Evolutionary conservation across 768 basidiomycete species (phyloP).

Genomic region (Podaxis mareebaensis): DNA sequence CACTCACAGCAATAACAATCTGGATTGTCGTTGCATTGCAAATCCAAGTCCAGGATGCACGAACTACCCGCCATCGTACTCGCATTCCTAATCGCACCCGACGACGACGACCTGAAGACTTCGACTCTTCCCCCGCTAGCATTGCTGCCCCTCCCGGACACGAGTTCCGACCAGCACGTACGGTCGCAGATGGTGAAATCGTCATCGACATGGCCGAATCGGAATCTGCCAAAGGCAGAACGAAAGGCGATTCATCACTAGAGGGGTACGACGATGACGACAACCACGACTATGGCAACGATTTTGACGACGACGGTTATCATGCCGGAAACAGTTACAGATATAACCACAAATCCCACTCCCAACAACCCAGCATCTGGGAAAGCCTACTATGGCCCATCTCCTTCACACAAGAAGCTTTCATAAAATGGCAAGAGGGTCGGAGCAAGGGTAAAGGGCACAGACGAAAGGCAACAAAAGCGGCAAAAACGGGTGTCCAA

Average conservation of each 20-base stretch:
- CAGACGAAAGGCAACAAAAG: neutral
- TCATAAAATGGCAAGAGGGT: neutral
- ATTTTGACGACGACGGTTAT: neutral
- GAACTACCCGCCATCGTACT: neutral
- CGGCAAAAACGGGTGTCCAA: too few relatives aligned
- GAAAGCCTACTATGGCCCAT: conserved; percentile 10
- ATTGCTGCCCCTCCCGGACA: too few relatives aligned
- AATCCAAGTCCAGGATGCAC: conserved; percentile 19
- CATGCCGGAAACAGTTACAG: neutral
- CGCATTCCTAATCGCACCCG: neutral
- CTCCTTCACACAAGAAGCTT: neutral
- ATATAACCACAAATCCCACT: neutral
- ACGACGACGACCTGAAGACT: neutral
- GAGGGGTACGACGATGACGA: neutral
- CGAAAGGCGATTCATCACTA: neutral
- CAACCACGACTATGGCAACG: neutral
- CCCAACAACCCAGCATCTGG: neutral
- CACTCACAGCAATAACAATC: conserved; percentile 40
- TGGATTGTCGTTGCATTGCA: conserved; percentile 52
- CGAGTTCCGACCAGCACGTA: neutral
- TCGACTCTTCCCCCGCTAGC: neutral
- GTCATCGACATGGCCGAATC: neutral
- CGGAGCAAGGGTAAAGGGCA: neutral
- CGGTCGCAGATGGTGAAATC: neutral
- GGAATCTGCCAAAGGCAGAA: neutral